phyloP scores from a whole-genome alignment of 73 alveolate genomes.

The Symbiodinium pilosum region DNA sequence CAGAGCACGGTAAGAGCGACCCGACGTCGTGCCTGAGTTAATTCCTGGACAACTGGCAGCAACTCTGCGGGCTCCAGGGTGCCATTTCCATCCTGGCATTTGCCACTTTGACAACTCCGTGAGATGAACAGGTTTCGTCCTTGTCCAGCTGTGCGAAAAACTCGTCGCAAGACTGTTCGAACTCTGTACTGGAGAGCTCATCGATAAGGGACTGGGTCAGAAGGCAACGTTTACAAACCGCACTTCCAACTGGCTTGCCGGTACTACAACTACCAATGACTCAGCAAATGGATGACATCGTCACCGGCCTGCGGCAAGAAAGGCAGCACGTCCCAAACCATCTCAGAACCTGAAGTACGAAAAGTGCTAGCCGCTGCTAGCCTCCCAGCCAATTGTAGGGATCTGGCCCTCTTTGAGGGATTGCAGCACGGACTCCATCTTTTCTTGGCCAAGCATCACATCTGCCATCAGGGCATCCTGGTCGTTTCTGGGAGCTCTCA shows the following conservation, averaged over 20 bases:
- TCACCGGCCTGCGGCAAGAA: constrained; percentile 63
- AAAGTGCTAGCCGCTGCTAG: neutral
- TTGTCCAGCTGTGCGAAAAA: constrained; percentile 53
- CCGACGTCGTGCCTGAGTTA: constrained; percentile 16
- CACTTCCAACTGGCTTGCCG: no score
- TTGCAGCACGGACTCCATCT: constrained; percentile 42
- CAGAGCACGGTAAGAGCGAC: neutral
- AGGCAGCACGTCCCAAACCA: constrained; percentile 85
- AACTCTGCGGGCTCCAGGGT: constrained; percentile 67
- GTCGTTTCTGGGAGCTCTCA: no score
- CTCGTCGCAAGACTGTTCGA: constrained; percentile 34
- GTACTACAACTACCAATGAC: no score
- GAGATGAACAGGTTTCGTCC: neutral
- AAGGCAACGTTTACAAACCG: no score
- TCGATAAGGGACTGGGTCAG: constrained; percentile 36
- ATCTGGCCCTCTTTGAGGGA: constrained; percentile 34
- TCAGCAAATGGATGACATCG: neutral
- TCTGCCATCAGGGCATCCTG: constrained; percentile 79
- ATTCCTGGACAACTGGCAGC: constrained; percentile 65
- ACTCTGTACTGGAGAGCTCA: constrained; percentile 59
- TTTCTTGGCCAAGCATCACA: constrained; percentile 63
- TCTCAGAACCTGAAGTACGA: constrained; percentile 29
- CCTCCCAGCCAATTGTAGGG: neutral
- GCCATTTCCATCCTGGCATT: constrained; percentile 39
- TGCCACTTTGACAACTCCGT: neutral